Base-by-base conservation (phyloP, 2,329 filamentous ascomycete species). In the Cercospora janseana region DNA sequence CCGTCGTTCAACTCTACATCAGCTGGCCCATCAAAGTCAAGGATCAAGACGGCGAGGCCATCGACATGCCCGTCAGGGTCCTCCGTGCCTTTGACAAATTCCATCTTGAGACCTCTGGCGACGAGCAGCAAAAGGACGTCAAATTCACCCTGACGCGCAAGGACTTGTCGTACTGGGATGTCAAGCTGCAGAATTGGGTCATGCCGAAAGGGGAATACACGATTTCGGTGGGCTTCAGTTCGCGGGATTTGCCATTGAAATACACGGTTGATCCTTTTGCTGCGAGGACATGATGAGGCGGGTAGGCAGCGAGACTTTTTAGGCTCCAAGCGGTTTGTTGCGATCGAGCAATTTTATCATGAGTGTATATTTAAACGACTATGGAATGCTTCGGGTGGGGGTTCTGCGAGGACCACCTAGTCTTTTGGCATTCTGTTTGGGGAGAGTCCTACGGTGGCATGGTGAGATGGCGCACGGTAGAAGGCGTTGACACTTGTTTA, bases 1-100 rank as follows among this genome's bases (percentile, higher is more conserved):
- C 75, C 12, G 79, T 83, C 2, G 77, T 80, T 2, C 81, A 84
- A 54, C 62, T 82, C 3, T 84, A 84, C 58, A 56, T 81, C 23
- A 71, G 68, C 6, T 74, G 73, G 31, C 76, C 66, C 0, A 10
- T 46, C 1, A 56, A 63, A 15, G 57, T 65, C 18, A 58, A 46
- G 13, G 60, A 65, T 18, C 45, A 50, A 1, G 56, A 60, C 12
- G 62, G 63, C 27, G 34, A 62, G 24, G 1, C 31, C 3, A 55
- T 67, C 15, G 64, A 67, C 42, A 79, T 78, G 7, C 79, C 79
- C 0, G 68, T 73, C 4, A 68, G 68, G 41, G 56, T 77, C 69
- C 41, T 77, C 4, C 60, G 74, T 3, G 68, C 65, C 1, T 77
- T 74, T 40, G 71, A 74, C 15, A 77, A 76, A 55, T 32, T 74